Percentiles rank a stretch among this genome's conserved stretches.
Conservation (phyloP, 148 eudicot genomes). For the Diospyros lotus region DNA sequence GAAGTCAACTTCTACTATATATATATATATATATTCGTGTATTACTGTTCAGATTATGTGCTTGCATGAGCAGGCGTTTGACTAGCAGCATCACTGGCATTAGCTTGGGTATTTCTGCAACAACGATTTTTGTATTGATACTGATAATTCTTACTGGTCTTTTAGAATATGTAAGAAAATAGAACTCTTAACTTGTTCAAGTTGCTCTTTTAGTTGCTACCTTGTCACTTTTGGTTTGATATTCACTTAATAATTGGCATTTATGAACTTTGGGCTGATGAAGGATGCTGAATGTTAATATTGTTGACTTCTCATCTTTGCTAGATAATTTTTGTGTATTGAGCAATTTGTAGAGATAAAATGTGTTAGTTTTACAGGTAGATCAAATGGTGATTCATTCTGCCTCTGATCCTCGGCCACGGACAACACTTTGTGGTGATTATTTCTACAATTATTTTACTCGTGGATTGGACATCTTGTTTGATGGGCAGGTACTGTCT, state of each 20-base stretch:
- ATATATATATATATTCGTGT: not conserved
- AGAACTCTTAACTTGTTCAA: not conserved
- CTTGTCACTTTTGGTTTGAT: not conserved
- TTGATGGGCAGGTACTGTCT: constrained; percentile 85
- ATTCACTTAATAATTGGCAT: not conserved
- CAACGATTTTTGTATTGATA: not conserved
- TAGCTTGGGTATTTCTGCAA: not conserved
- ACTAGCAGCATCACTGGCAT: not conserved
- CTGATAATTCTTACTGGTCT: not conserved
- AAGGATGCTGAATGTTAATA: not conserved
- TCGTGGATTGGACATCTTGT: constrained; percentile 94
- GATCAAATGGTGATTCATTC: constrained; percentile 99
- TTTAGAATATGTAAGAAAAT: not conserved
- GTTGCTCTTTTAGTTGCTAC: not conserved
- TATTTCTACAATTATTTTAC: constrained; percentile 89
- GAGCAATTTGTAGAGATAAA: not conserved
- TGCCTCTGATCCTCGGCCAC: constrained; percentile 80
- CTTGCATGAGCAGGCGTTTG: not conserved
- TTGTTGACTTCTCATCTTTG: not conserved
- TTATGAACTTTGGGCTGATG: not conserved
- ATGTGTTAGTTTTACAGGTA: constrained; percentile 44
- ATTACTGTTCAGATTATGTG: not conserved
- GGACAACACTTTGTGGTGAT: constrained; percentile 91
- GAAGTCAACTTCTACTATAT: not conserved
- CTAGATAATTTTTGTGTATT: not conserved